phyloP scores from a whole-genome alignment of 129 eudicot genomes.

The Pulicaria dysenterica region DNA sequence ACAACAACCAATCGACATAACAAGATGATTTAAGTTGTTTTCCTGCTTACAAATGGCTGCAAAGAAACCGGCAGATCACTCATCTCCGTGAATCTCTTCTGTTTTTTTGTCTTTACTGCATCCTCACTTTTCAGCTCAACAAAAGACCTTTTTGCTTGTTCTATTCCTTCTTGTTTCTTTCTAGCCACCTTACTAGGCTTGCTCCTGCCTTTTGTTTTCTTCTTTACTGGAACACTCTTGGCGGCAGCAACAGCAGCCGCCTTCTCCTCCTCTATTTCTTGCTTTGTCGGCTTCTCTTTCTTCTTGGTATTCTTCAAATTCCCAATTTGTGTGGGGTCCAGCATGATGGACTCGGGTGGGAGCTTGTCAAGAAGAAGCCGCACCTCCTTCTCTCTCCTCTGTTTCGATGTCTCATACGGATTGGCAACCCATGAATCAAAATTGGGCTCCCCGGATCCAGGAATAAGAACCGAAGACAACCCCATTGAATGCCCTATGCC shows the following conservation, averaged over 20 bases:
- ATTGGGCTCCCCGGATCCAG: conserved; percentile 95
- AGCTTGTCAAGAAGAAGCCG: conserved; percentile 79
- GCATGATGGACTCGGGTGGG: conserved; percentile 89
- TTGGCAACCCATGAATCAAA: conserved; percentile 96
- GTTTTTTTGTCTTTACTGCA: conserved; percentile 50
- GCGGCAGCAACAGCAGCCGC: conserved; percentile 75
- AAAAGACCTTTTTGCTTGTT: conserved; percentile 62
- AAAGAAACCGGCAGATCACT: conserved; percentile 55
- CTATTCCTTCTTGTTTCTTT: conserved; percentile 69
- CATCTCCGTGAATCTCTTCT: conserved; percentile 44
- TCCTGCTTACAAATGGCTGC: conserved; percentile 61
- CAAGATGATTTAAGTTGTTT: conserved; percentile 22
- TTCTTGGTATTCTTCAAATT: conserved; percentile 47
- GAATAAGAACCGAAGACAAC: conserved; percentile 74
- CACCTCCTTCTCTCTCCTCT: conserved; percentile 86
- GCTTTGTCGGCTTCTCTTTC: conserved; percentile 54
- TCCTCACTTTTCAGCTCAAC: conserved; percentile 45
- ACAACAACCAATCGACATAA: not conserved
- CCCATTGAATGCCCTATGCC: conserved; percentile 87
- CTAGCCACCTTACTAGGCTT: conserved; percentile 70
- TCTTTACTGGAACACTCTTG: conserved; percentile 49
- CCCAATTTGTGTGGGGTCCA: conserved; percentile 87
- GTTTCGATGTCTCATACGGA: conserved; percentile 79
- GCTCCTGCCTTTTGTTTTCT: conserved; percentile 85
- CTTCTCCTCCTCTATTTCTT: conserved; percentile 67